These are phyloP conservation scores for Zygotorulaspora sp. DNA, from an alignment of 805 yeast genomes.

Conservation along the genomic window DNA sequence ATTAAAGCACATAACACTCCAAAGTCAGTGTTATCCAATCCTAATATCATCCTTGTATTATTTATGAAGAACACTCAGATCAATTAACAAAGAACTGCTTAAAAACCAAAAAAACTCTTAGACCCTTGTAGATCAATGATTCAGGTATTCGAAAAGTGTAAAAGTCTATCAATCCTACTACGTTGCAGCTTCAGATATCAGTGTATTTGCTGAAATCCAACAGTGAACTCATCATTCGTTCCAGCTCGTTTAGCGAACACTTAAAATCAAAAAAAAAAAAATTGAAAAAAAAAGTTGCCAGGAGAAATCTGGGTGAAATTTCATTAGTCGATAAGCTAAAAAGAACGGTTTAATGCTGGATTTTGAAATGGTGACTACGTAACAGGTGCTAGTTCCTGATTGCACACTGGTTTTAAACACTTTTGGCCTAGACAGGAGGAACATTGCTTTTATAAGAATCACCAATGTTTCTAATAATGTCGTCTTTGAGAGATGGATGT, in stretches of 20 bases:
- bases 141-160: neutral
- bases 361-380: too few relatives aligned
- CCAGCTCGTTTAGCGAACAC: constrained; percentile 4
- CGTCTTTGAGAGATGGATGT: constrained; percentile 14
- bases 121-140: neutral
- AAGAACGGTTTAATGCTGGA: too few relatives aligned
- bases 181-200: constrained; percentile 1
- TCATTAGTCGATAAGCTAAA: too few relatives aligned
- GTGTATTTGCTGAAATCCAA: neutral
- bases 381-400: too few relatives aligned
- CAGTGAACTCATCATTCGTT: neutral
- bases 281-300: neutral
- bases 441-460: constrained; percentile 22
- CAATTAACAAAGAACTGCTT: too few relatives aligned
- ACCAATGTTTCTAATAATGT: constrained; percentile 24
- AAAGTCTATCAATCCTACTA: constrained; percentile 2
- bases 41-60: constrained; percentile 47
- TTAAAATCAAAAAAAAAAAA: too few relatives aligned
- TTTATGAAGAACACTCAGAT: too few relatives aligned
- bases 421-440: too few relatives aligned
- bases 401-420: too few relatives aligned
- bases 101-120: too few relatives aligned
- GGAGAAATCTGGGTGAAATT: constrained; percentile 2
- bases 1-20: constrained; percentile 62
- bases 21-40: constrained; percentile 66